Conservation (phyloP, 441 rosid species). For the Croton setiger region DNA sequence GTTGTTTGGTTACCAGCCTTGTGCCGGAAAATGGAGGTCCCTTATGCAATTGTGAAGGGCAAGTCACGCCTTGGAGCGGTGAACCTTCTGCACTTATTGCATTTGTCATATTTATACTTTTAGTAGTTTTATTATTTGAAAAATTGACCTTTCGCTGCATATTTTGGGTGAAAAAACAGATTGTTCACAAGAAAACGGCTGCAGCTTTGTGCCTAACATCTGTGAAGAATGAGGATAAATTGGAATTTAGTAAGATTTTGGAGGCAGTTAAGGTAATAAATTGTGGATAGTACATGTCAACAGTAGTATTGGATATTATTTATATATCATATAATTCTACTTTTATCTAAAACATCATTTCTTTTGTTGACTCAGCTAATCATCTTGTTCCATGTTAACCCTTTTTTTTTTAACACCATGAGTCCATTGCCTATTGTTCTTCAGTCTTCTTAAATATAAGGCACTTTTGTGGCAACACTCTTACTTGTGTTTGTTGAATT, state of each 20-base stretch:
- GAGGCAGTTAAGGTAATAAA: conserved; percentile 73
- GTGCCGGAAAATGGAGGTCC: conserved; percentile 2
- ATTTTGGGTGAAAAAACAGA: conserved; percentile 30
- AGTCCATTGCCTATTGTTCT: too few relatives aligned
- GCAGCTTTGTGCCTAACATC: conserved; percentile 75
- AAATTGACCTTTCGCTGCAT: neutral
- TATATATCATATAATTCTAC: too few relatives aligned
- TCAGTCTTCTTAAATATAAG: neutral
- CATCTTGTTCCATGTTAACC: neutral
- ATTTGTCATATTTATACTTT: too few relatives aligned
- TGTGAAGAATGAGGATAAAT: conserved; percentile 78
- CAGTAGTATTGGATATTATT: neutral
- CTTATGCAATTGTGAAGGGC: neutral
- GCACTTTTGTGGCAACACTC: neutral
- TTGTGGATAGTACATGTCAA: too few relatives aligned
- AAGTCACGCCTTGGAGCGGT: conserved; percentile 1
- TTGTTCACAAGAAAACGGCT: conserved; percentile 90
- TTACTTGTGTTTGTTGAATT: neutral
- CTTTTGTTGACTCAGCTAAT: too few relatives aligned
- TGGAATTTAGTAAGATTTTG: conserved; percentile 72
- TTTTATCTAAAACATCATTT: too few relatives aligned
- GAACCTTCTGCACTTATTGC: neutral
- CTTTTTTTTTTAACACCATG: neutral
- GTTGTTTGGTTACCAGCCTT: neutral
- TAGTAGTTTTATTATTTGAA: neutral